Evolutionary conservation across 805 yeast genomes (phyloP).

Genomic region (Ogataea polymorpha): DNA sequence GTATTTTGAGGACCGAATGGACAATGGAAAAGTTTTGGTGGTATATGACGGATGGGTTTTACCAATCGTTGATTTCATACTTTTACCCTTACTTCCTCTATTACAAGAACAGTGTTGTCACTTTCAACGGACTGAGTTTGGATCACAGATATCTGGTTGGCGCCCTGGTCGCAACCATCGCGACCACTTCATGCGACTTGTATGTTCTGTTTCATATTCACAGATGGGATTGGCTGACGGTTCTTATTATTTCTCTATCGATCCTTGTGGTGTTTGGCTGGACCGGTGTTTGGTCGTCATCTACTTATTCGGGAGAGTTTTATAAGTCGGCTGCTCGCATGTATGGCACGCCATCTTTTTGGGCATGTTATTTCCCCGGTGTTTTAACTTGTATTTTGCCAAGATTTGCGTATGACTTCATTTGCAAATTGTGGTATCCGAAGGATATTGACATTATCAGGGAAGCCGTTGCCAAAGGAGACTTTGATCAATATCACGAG

Average conservation of each 20-base stretch:
- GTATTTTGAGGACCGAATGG: slow-evolving; percentile 74
- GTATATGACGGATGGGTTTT: slow-evolving; percentile 76
- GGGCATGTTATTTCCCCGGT: slow-evolving; percentile 71
- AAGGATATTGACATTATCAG: slow-evolving; percentile 70
- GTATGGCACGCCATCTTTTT: slow-evolving; percentile 58
- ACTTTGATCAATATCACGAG: slow-evolving; percentile 60
- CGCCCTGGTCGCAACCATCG: slow-evolving; percentile 59
- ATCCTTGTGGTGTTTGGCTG: slow-evolving; percentile 62
- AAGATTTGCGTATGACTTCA: slow-evolving; percentile 58
- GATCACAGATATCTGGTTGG: slow-evolving; percentile 79
- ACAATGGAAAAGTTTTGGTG: slow-evolving; percentile 61
- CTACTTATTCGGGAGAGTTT: slow-evolving; percentile 50
- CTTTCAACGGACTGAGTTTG: slow-evolving; percentile 44
- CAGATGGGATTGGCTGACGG: slow-evolving; percentile 79
- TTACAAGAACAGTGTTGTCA: slow-evolving; percentile 40
- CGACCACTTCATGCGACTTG: slow-evolving; percentile 63
- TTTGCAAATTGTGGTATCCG: slow-evolving; percentile 53
- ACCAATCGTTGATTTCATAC: slow-evolving; percentile 69
- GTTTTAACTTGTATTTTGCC: slow-evolving; percentile 62
- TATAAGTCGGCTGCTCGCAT: slow-evolving; percentile 64
- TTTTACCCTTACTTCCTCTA: slow-evolving; percentile 68
- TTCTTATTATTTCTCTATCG: slow-evolving; percentile 54
- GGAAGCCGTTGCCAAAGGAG: slow-evolving; percentile 66
- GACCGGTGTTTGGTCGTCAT: slow-evolving; percentile 78
- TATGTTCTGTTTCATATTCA: slow-evolving; percentile 66